Base-by-base conservation (phyloP, 192 early-diverging fungal species). In the Mortierella alpina region DNA sequence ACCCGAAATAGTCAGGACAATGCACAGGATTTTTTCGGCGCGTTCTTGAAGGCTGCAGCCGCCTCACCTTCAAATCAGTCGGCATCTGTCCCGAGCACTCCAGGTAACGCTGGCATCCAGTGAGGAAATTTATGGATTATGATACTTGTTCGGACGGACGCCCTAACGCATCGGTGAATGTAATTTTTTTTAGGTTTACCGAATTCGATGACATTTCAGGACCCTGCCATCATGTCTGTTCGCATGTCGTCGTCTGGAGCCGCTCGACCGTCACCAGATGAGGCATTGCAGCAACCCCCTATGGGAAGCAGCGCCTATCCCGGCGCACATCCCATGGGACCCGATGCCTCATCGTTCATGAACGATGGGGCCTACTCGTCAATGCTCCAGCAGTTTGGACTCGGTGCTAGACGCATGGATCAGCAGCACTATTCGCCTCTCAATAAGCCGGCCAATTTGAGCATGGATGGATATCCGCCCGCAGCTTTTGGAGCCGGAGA, bases 191-290 rank as follows among this genome's bases (percentile, higher is more conserved):
- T 68, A 72, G 55, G n/a, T 9, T 39, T 9, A 31, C 66, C 22
- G 44, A 68, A 62, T 51, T 23, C 63, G 0, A 53, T 70, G 46
- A 60, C 84, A 13, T 87, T 90, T 77, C 86, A 86, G 48, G 89
- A 90, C 68, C 89, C 89, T 10, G 89, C 89, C 2, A 90, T 90
- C 53, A 90, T 90, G 89, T 80, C 87, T 0, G 86, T 81, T 18
- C 83, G 84, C 1, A 63, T 85, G 17, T 75, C 84, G 39, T 31
- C 70, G 7, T 51, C 76, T 23, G 60, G 61, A 45, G 59, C 60
- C 1, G 17, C 69, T 5, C 60, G 60, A 41, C 63, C 76, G 9
- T 72, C 70, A 5, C 54, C 72, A 11, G 60, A 72, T 15, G 77
- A 80, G n/a, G 70, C 77, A 23, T 60, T 80, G 12, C 77, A 72